Conservation (phyloP, 2,329 filamentous ascomycete species). For the Cordyceps tenuipes region DNA sequence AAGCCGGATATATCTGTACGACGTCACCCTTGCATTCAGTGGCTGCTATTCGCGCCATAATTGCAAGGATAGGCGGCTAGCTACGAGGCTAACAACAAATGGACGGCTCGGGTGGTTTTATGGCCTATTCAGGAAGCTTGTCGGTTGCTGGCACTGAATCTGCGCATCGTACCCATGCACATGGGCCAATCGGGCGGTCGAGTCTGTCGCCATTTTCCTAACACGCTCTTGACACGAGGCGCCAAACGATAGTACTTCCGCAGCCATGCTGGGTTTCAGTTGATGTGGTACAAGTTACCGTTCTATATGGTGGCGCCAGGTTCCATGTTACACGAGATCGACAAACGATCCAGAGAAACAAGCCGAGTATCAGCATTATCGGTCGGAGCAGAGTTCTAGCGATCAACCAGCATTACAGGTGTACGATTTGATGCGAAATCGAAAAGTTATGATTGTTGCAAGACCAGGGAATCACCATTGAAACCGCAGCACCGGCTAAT, state of each 20-base stretch:
- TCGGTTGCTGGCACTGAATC: neutral
- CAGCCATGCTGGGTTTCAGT: neutral
- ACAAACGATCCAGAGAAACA: neutral
- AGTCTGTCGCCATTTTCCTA: neutral
- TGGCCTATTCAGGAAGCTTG: neutral
- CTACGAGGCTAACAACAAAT: neutral
- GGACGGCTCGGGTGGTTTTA: neutral
- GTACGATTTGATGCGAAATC: neutral
- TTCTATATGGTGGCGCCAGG: neutral
- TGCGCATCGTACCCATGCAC: neutral
- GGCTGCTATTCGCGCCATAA: neutral
- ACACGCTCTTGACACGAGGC: neutral
- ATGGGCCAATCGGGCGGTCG: neutral
- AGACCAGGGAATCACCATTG: neutral
- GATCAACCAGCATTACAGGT: neutral
- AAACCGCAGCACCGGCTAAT: neutral
- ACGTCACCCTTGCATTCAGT: neutral
- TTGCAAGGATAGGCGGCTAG: slow-evolving; percentile 5
- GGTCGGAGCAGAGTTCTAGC: neutral
- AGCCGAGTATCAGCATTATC: neutral
- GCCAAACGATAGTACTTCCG: neutral
- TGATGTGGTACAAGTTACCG: neutral
- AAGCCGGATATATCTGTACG: neutral
- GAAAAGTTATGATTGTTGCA: neutral
- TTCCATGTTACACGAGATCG: neutral